A percentile compares a stretch with the other conserved stretches of the same genome.
Evolutionary conservation across 768 basidiomycete species (phyloP).

Genomic region (Russula griseocarnosa): DNA sequence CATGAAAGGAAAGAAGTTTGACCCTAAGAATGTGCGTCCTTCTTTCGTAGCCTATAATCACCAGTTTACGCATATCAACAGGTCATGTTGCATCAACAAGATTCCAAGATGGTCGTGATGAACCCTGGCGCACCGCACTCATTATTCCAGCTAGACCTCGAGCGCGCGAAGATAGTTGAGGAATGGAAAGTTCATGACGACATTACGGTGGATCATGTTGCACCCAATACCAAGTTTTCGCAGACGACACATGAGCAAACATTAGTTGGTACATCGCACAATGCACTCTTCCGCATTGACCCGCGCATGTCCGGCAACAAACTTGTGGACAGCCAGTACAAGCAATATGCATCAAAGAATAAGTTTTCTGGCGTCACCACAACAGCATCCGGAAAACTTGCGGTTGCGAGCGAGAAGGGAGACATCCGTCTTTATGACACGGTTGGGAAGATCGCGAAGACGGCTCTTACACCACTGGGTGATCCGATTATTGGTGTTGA

Average conservation of each 20-base stretch:
- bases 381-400: constrained; percentile 80
- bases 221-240: constrained; percentile 92
- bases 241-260: constrained; percentile 91
- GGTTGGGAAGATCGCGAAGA: constrained; percentile 99
- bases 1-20: constrained; percentile 77
- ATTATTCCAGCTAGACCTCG: constrained; percentile 86
- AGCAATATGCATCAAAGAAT: constrained; percentile 94
- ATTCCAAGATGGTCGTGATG: constrained; percentile 91
- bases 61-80: constrained; percentile 33
- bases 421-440: constrained; percentile 93
- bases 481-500: constrained; percentile 95
- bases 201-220: constrained; percentile 80
- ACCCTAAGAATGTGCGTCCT: constrained; percentile 70
- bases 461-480: constrained; percentile 89
- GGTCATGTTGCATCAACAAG: constrained; percentile 97
- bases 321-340: constrained; percentile 91
- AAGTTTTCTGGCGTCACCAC: constrained; percentile 91
- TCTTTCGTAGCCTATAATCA: constrained; percentile 16
- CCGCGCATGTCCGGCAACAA: constrained; percentile 90
- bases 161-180: constrained; percentile 93
- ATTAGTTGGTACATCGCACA: constrained; percentile 87
- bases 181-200: constrained; percentile 98
- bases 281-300: constrained; percentile 96
- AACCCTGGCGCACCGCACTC: constrained; percentile 77
- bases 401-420: constrained; percentile 94